These are phyloP conservation scores for Stentor coeruleus DNA, from an alignment of 73 alveolate genomes.

Conservation along the genomic window DNA sequence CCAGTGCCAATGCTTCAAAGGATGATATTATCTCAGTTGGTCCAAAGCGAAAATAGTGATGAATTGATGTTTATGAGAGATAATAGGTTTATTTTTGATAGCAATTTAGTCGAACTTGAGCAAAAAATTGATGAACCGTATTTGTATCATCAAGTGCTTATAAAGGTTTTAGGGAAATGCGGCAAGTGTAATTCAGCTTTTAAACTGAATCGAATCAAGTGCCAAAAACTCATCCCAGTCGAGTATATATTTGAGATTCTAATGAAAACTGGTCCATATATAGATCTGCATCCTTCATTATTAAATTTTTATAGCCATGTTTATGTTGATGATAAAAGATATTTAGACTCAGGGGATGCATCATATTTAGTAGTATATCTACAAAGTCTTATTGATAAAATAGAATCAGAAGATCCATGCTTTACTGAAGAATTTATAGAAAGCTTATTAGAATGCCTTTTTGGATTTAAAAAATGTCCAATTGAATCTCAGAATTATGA, in stretches of 20 bases:
- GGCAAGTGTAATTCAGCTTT: neutral
- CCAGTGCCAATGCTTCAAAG: constrained; percentile 1
- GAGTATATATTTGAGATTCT: neutral
- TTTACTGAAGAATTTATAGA: too few relatives aligned
- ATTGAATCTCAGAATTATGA: too few relatives aligned
- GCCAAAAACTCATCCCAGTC: neutral
- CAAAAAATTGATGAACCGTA: neutral
- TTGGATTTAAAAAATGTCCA: too few relatives aligned
- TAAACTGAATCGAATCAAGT: neutral
- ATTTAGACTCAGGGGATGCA: too few relatives aligned
- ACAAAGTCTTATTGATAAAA: too few relatives aligned
- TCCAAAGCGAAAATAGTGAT: neutral
- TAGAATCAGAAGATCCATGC: too few relatives aligned
- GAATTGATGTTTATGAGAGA: neutral
- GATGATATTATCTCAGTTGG: neutral
- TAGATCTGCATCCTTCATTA: neutral
- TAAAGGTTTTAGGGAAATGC: neutral
- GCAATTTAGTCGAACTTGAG: neutral
- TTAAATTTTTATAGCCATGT: neutral
- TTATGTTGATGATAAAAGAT: neutral
- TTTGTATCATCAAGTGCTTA: neutral
- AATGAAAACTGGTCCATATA: neutral
- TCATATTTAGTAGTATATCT: too few relatives aligned
- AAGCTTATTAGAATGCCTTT: too few relatives aligned
- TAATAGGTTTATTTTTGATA: neutral